Base-by-base conservation (phyloP, 2,329 filamentous ascomycete species). In the Sarocladium kiliense region DNA sequence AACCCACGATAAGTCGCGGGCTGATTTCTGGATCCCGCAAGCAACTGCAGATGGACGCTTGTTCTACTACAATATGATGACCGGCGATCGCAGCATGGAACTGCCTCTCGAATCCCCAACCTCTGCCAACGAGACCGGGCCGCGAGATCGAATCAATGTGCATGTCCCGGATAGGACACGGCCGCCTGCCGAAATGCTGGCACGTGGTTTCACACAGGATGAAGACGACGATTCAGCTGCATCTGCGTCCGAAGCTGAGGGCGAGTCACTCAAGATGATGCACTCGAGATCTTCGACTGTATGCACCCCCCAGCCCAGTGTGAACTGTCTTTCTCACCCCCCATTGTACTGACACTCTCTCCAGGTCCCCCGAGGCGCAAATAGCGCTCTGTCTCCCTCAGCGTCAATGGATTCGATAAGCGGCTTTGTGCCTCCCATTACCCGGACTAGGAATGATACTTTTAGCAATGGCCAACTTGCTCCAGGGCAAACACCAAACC, bases 41-140 rank as follows among this genome's bases (percentile, higher is more conserved):
- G 94, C 92, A 14, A 99, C 94, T 0, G 84, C 90, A 1, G 92
- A 97, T 68, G 94, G 94, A 54, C 83, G 92, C 56, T 74, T 99
- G 23, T 99, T 95, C 72, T 99, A 97, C 74, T 97, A 96, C 79
- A 99, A 99, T 71, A 97, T 93, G 59, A 85, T 97, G 75, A 99
- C 94, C 0, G 92, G 93, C 55, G 91, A 95, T 65, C 95, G 89
- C 66, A 95, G 89, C 59, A 94, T 92, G 84, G 94, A 99, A 68
- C 76, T 99, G 58, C 94, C 94, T 1, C 79, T 99, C 25, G 94
- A 99, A 69, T 93, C 93, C 16, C 92, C 94, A 1, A 85, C 85
- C 1, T 90, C 88, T 6, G 72, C 84, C 18, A 87, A 84, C 60
- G 94, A 99, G 71, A 88, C 81, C 55, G 93, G 93, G 1, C 94